Evolutionary conservation across 306 rosid species (phyloP), one percentile per base, ranked within the genome.

Genomic region (Casuarina equisetifolia): DNA sequence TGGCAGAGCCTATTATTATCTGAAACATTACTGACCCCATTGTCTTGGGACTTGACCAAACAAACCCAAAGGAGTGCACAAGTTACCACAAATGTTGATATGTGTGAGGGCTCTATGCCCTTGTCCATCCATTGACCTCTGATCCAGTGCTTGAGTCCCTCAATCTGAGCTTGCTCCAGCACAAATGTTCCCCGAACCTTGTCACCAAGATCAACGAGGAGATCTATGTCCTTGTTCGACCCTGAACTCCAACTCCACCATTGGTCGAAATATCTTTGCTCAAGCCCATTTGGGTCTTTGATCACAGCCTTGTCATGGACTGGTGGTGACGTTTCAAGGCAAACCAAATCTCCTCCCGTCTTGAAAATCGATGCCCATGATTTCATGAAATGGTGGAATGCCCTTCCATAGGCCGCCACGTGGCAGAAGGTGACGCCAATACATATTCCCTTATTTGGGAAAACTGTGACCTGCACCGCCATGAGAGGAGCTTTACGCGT

Each of bases 311-410:
- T 75, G 10, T 74, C 46, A 32, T 76, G 82, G 9, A 54, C 44
- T n/a, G 88, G 88, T 4, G 81, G 76, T 46, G 58, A 15, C 3
- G 44, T 10, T 44, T 45, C 49, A 73, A 55, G 16, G 51, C 72
- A 67, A 61, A 42, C 9, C 43, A 43, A 38, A 13, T 63, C 62
- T 43, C 80, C 82, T 13, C 2, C 76, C 13, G 25, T 13, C 43
- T 51, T 79, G 7, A 82, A 82, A n/a, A 79, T 5, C 66, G 75
- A 84, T 15, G 84, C 85, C 88, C 85, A 82, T 2, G 38, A 75
- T 46, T 82, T 82, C 40, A 85, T 72, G 68, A 85, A 85, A 68
- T 75, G 84, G 9, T 72, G 84, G 25, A 82, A 72, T 5, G 82
- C 53, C 50, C n/a, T 79, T 3, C 82, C 85, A 36, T 82, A 83